A percentile compares a stretch with the other conserved stretches of the same genome.
Conservation (phyloP, 805 yeast species). For the Ascoidea asiatica region DNA sequence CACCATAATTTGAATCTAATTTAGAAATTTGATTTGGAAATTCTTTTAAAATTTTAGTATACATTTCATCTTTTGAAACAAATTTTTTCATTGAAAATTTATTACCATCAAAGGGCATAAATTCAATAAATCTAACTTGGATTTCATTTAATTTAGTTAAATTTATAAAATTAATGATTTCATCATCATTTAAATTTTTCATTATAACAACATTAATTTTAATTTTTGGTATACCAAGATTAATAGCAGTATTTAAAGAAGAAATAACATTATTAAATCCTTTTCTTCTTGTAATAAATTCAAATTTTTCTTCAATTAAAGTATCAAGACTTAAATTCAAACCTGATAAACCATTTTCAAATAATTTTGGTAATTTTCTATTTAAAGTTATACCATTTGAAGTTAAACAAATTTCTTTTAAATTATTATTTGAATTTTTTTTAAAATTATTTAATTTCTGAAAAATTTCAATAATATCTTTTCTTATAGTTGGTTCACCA, state of each 20-base stretch:
- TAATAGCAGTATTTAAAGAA: constrained; percentile 29
- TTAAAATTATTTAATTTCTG: constrained; percentile 20
- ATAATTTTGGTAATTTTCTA: constrained; percentile 30
- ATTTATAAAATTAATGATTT: constrained; percentile 31
- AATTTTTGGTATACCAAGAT: constrained; percentile 28
- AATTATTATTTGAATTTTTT: constrained; percentile 22
- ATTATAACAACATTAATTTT: constrained; percentile 38
- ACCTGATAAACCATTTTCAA: constrained; percentile 28
- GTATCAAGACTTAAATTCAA: constrained; percentile 37
- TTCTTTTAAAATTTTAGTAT: constrained; percentile 17
- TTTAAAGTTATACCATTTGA: constrained; percentile 38
- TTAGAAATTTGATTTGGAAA: constrained; percentile 17
- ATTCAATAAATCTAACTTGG: constrained; percentile 41
- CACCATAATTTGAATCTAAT: constrained; percentile 23
- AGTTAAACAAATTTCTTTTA: constrained; percentile 35
- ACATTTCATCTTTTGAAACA: constrained; percentile 31
- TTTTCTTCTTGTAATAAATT: constrained; percentile 33
- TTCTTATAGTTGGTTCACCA: constrained; percentile 43
- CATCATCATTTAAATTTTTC: constrained; percentile 37
- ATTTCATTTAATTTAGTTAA: constrained; percentile 24
- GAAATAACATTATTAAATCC: constrained; percentile 32
- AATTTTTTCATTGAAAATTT: constrained; percentile 33
- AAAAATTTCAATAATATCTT: constrained; percentile 32
- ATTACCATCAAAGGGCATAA: constrained; percentile 47
- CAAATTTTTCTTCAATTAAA: constrained; percentile 35